These are phyloP conservation scores for Beta vulgaris DNA, from an alignment of 148 eudicot species.

Conservation along the genomic window DNA sequence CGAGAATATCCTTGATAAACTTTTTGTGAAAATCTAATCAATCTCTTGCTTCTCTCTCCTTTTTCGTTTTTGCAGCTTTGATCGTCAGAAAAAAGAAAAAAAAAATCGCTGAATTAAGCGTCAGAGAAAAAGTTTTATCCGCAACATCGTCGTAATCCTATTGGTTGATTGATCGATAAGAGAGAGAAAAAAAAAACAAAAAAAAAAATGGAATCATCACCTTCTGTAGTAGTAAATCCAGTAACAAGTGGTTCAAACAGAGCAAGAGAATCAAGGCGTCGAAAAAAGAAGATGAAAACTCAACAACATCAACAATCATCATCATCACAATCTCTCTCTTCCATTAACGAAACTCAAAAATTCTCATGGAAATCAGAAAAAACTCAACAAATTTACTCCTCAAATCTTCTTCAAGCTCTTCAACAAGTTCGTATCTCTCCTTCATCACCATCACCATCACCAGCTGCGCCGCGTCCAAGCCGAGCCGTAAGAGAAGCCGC, in stretches of 20 bases:
- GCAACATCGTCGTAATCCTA: background rate
- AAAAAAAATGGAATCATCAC: slow-evolving; percentile 28
- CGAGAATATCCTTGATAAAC: slow-evolving; percentile 26
- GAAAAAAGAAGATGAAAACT: slow-evolving; percentile 47
- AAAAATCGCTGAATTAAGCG: background rate
- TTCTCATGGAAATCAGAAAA: slow-evolving; percentile 72
- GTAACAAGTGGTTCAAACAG: slow-evolving; percentile 40
- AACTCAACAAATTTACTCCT: slow-evolving; percentile 67
- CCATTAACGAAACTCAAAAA: slow-evolving; percentile 8
- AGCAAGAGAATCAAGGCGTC: slow-evolving; percentile 39
- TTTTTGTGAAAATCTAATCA: slow-evolving; percentile 19
- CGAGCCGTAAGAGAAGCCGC: slow-evolving; percentile 74
- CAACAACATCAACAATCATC: slow-evolving; percentile 17
- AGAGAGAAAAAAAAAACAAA: background rate
- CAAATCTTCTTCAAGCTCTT: slow-evolving; percentile 71
- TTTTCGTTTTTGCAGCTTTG: slow-evolving; percentile 20
- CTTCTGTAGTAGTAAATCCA: slow-evolving; percentile 38
- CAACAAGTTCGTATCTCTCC: slow-evolving; percentile 50
- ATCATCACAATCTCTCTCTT: slow-evolving; percentile 10
- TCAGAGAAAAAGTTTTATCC: slow-evolving; percentile 8
- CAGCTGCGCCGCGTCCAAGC: slow-evolving; percentile 46
- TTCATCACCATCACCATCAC: slow-evolving; percentile 12
- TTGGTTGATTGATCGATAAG: background rate
- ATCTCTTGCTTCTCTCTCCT: background rate
- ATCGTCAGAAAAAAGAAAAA: background rate